Evolutionary conservation across 805 yeast species (phyloP), one percentile per base, ranked within the genome.

Genomic region (Priceomyces melissophilus): DNA sequence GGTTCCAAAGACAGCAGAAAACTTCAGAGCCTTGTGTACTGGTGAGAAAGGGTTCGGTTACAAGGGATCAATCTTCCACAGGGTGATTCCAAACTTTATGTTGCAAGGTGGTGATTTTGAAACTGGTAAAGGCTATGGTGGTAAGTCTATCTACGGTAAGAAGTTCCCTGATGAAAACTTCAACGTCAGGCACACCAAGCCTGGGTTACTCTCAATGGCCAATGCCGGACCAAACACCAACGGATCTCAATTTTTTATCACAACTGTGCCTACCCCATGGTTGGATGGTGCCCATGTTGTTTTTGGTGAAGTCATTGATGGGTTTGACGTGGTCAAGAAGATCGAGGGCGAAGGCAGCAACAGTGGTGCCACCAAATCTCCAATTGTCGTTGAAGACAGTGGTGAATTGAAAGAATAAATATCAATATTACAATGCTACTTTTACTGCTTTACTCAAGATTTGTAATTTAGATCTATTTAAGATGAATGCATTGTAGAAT

Each of bases 191-290:
- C 97, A 91, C 72, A 74, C 73, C 75, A 81, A 68, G 81, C 95
- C 76, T 77, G 78, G 78, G 50, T 89, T 78, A 71, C 84, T 69
- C 67, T 87, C 96, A 48, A 91, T 91, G 97, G 97, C 97, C 66
- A 91, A 91, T 66, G 95, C 97, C 50, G 97, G 97, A 56, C 96
- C 95, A 69, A 87, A 88, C 82, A 87, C 97, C 73, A 91, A 91
- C 74, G 97, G 97, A 43, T 89, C 96, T 41, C 98, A 90, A 74
- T 90, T 90, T 73, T 90, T 91, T 79, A 84, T 88, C 73, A 88
- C 96, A 67, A 88, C 96, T 43, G 90, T 86, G 40, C 77, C 84
- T 53, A 75, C 84, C 58, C 85, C 93, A 48, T 87, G 95, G 91
- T 80, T 87, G 68, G 95, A 88, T 58, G 96, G 95, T 53, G 82